A percentile compares a stretch with the other conserved stretches of the same genome.
Evolutionary conservation across 768 basidiomycete species (phyloP).

Genomic region (Tubosaeta sp.): DNA sequence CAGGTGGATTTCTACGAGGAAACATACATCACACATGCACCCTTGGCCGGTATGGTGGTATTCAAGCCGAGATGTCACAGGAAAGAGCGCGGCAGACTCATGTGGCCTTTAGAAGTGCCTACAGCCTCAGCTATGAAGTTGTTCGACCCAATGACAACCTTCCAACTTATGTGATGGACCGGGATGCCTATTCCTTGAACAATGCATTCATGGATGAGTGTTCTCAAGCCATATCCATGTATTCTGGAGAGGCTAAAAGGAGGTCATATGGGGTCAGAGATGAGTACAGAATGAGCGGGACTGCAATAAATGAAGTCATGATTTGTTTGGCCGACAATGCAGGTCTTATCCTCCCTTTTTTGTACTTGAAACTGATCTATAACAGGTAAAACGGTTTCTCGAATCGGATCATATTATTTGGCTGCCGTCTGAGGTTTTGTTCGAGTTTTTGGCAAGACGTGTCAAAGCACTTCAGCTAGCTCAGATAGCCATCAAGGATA

Average conservation of each 20-base stretch:
- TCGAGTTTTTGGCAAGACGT: constrained; percentile 1
- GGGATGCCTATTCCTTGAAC: constrained; percentile 6
- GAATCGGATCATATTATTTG: constrained; percentile 4
- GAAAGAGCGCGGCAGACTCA: constrained; percentile 5
- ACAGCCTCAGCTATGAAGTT: constrained; percentile 14
- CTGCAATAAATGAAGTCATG: not conserved
- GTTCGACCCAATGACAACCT: constrained; percentile 2
- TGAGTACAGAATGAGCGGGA: constrained; percentile 9
- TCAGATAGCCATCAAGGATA: not conserved
- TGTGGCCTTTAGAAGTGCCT: constrained; percentile 9
- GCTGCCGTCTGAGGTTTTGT: constrained; percentile 5
- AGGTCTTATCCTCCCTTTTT: not conserved
- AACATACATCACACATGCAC: constrained; percentile 8
- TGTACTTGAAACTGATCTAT: too few relatives aligned
- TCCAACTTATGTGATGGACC: not conserved
- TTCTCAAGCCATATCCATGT: not conserved
- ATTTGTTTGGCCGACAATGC: not conserved
- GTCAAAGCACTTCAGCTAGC: not conserved
- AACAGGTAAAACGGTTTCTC: not conserved
- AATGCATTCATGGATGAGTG: constrained; percentile 2
- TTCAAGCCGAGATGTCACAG: constrained; percentile 10
- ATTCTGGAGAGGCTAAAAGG: constrained; percentile 2
- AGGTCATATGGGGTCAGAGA: constrained; percentile 6
- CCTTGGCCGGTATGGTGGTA: constrained; percentile 5
- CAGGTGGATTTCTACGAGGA: constrained; percentile 2